Conservation (phyloP, 257 asterid genomes). For the Linderniella brevidens region DNA sequence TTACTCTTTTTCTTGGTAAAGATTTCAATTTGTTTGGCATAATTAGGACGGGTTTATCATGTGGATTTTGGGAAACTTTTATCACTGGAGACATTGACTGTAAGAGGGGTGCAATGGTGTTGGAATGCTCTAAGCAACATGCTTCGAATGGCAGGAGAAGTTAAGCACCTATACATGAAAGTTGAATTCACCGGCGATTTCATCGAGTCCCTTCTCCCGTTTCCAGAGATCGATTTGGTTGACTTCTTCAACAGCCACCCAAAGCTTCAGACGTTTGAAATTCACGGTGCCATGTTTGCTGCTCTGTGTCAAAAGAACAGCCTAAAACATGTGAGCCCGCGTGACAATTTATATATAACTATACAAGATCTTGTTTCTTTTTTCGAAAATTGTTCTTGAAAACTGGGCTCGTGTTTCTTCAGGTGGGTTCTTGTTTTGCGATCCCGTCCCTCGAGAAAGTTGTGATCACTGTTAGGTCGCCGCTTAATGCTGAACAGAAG, state of each 20-base stretch:
- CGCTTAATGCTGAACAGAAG: slow-evolving; percentile 89
- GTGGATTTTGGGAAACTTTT: slow-evolving; percentile 71
- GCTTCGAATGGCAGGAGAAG: slow-evolving; percentile 77
- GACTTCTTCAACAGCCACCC: slow-evolving; percentile 90
- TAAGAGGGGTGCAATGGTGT: slow-evolving; percentile 89
- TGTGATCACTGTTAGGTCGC: slow-evolving; percentile 76
- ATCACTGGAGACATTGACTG: slow-evolving; percentile 56
- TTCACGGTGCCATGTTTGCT: slow-evolving; percentile 98
- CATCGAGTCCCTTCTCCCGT: slow-evolving; percentile 49
- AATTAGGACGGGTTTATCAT: slow-evolving; percentile 48
- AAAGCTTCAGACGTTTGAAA: slow-evolving; percentile 62
- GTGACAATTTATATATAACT: not conserved
- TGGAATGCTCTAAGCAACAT: slow-evolving; percentile 72
- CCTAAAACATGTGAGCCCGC: slow-evolving; percentile 61
- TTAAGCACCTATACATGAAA: slow-evolving; percentile 85
- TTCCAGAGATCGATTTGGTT: slow-evolving; percentile 78
- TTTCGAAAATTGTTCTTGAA: slow-evolving; percentile 2
- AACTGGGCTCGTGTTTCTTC: slow-evolving; percentile 5
- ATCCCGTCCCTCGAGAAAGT: slow-evolving; percentile 72
- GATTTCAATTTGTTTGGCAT: slow-evolving; percentile 5
- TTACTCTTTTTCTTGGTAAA: not conserved
- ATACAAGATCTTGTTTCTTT: not conserved
- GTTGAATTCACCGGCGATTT: slow-evolving; percentile 81
- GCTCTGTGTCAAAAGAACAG: slow-evolving; percentile 95
- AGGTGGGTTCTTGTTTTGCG: slow-evolving; percentile 57